Evolutionary conservation across 768 basidiomycete genomes (phyloP).

Genomic region (Plicaturopsis crispa): DNA sequence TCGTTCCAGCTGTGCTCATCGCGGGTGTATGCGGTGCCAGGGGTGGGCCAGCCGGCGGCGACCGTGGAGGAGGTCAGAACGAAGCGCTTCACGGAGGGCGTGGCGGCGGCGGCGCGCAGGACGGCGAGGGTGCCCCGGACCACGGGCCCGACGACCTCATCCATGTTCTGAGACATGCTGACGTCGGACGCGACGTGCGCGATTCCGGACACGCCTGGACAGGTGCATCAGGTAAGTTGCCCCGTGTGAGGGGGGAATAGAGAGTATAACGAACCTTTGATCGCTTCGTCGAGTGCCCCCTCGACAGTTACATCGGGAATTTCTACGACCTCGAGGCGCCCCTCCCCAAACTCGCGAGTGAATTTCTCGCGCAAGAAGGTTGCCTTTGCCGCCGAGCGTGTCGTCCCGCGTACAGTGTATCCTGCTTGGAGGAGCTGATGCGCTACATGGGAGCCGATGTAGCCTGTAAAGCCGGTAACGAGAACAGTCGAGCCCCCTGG

Average conservation of each 20-base stretch:
- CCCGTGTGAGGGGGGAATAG: slow-evolving; percentile 17
- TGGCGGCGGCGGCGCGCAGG: slow-evolving; percentile 27
- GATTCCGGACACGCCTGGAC: background rate
- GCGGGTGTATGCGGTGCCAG: slow-evolving; percentile 1
- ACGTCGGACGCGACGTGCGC: background rate
- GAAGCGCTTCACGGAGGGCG: slow-evolving; percentile 33
- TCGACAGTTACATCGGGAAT: slow-evolving; percentile 31
- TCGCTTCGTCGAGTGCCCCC: slow-evolving; percentile 36
- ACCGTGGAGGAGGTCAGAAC: slow-evolving; percentile 29
- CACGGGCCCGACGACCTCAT: slow-evolving; percentile 6
- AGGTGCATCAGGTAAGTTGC: too few species aligned
- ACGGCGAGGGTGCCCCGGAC: slow-evolving; percentile 19
- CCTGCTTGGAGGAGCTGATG: slow-evolving; percentile 25
- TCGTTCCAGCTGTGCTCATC: slow-evolving; percentile 15
- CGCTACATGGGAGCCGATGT: slow-evolving; percentile 23
- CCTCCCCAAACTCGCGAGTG: slow-evolving; percentile 19
- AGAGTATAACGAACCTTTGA: slow-evolving; percentile 25
- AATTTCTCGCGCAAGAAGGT: slow-evolving; percentile 28
- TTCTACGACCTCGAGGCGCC: slow-evolving; percentile 34
- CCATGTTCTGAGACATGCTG: slow-evolving; percentile 3
- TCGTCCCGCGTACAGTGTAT: slow-evolving; percentile 28
- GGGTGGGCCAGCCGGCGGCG: slow-evolving; percentile 16
- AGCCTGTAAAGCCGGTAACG: slow-evolving; percentile 11
- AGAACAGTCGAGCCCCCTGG: background rate
- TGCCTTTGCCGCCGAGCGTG: slow-evolving; percentile 31